Base-by-base conservation (phyloP, 2,329 filamentous ascomycete species). In the Gnomoniopsis sp. region DNA sequence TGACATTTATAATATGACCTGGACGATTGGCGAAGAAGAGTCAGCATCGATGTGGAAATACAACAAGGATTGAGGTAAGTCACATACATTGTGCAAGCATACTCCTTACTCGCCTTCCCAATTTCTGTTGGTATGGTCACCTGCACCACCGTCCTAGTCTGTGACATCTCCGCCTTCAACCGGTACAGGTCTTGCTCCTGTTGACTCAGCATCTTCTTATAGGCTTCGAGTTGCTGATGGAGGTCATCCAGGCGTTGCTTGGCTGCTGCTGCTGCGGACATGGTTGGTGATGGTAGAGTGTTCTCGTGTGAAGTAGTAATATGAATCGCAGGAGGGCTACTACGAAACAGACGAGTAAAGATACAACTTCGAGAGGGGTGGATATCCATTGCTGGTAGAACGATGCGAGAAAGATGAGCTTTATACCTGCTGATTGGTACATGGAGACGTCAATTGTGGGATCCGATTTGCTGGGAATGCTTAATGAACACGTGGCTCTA, bases 31-130 rank as follows among this genome's bases (percentile, higher is more conserved):
- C 4, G 12, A n/a, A 14, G 36, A 38, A 14, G 36, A 38, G 36
- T 38, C 36, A 38, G 36, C 36, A 38, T 38, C 36, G 17, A 38
- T n/a, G 6, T 14, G 6, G 12, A n/a, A n/a, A n/a, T 3, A 15
- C 14, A 38, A 38, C 4, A n/a, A 15, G 36, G 17, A 11, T 14
- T 3, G 14, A 38, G 17, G 14, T n/a, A 6, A 85, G 87, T 1
- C 47, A 54, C 52, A 23, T n/a, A 54, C 52, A 48, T 36, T 10
- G 43, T 54, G 30, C 43, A 47, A 43, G 47, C 34, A 22, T 54
- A 54, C 30, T 54, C 52, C 26, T 30, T 43, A 2, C 22, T 43
- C 19, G 53, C 53, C 33, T 26, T 49, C 21, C 36, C 19, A 17
- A 55, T 41, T 46, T 55, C 53, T 22, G 14, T 15, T 3, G 53